These are phyloP conservation scores for Barbatosphaeria neglecta DNA, from an alignment of 495 filamentous ascomycete genomes.

Conservation along the genomic window DNA sequence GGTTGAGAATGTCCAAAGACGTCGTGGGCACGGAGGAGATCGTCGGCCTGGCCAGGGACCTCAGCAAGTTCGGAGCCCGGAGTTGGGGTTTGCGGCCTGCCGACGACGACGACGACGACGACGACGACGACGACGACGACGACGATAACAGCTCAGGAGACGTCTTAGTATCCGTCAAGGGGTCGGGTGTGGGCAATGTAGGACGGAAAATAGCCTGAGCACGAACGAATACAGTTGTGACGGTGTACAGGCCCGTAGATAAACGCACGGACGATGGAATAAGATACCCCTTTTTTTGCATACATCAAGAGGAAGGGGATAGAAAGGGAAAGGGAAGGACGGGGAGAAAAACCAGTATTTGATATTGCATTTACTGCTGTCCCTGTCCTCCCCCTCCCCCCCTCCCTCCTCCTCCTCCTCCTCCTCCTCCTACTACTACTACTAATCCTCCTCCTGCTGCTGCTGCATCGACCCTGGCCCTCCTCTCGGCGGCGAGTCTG, in stretches of 20 bases:
- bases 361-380: not conserved
- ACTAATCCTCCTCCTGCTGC: too few species aligned
- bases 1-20: slow-evolving; percentile 52
- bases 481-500: slow-evolving; percentile 31
- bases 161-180: slow-evolving; percentile 82
- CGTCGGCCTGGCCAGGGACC: slow-evolving; percentile 67
- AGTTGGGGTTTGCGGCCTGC: slow-evolving; percentile 69
- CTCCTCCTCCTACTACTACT: slow-evolving; percentile 3
- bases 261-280: too few species aligned
- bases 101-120: slow-evolving; percentile 56
- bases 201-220: slow-evolving; percentile 80
- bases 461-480: slow-evolving; percentile 18
- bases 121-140: slow-evolving; percentile 47
- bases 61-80: slow-evolving; percentile 72
- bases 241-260: too few species aligned
- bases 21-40: slow-evolving; percentile 69
- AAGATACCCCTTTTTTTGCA: too few species aligned
- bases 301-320: too few species aligned
- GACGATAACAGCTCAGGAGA: slow-evolving; percentile 38
- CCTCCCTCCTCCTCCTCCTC: too few species aligned
- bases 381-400: too few species aligned
- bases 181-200: slow-evolving; percentile 88
- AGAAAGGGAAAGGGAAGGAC: not conserved
- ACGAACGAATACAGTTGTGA: not conserved
- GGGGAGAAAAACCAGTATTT: not conserved